Evolutionary conservation across 2,329 filamentous ascomycete genomes (phyloP).

Genomic region (Fusarium sp.): DNA sequence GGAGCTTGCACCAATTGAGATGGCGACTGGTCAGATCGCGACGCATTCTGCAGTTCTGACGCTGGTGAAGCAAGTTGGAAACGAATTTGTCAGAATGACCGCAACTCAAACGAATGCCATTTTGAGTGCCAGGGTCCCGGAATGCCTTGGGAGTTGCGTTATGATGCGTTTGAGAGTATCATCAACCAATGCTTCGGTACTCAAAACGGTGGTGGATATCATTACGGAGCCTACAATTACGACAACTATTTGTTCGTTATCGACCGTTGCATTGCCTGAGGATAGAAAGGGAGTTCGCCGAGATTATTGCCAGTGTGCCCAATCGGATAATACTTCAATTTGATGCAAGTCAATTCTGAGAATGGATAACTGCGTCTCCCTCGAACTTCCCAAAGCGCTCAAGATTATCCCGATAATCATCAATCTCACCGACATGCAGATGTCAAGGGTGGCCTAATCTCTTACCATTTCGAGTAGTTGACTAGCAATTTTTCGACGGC

Average conservation of each 20-base stretch:
- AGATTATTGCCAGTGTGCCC: fast-evolving
- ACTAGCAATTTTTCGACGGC: neutral
- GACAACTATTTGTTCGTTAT: neutral
- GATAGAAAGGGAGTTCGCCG: neutral
- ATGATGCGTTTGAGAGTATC: neutral
- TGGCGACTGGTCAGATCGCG: neutral
- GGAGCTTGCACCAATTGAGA: neutral
- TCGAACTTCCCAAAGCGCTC: neutral
- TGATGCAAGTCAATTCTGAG: neutral
- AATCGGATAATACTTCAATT: neutral
- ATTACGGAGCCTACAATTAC: neutral
- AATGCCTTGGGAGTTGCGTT: neutral
- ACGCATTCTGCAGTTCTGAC: neutral
- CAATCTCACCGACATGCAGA: neutral
- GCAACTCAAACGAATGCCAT: neutral
- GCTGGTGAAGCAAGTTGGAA: neutral
- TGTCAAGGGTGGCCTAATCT: neutral
- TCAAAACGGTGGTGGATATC: neutral
- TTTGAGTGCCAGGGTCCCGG: neutral
- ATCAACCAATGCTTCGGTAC: neutral
- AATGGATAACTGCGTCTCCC: neutral
- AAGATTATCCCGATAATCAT: neutral
- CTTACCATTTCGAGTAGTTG: slow-evolving; percentile 7
- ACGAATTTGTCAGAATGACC: neutral
- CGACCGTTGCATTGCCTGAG: neutral